phyloP scores from a whole-genome alignment of 2,329 filamentous ascomycete genomes.

The Diaporthe vexans region DNA sequence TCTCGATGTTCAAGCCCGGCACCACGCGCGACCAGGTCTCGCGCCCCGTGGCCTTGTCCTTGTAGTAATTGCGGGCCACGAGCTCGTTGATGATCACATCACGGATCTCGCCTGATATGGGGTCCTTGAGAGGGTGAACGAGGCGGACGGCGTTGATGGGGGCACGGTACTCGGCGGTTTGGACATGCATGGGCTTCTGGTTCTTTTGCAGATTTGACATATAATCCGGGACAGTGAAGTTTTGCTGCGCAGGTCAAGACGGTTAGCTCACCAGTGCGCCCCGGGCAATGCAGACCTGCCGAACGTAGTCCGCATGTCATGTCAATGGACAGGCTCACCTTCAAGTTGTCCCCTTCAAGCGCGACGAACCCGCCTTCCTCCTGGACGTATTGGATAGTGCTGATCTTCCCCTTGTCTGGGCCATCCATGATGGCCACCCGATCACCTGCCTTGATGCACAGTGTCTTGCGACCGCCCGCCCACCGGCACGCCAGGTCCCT shows the following conservation, averaged over 20 bases:
- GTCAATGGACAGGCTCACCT: constrained; percentile 63
- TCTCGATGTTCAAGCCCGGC: constrained; percentile 77
- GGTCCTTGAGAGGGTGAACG: constrained; percentile 80
- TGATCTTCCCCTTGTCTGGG: constrained; percentile 86
- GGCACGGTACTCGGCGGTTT: constrained; percentile 68
- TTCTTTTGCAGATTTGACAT: constrained; percentile 49
- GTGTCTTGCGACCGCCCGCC: constrained; percentile 68
- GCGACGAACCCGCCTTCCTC: constrained; percentile 67
- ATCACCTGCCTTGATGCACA: constrained; percentile 78
- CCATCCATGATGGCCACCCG: constrained; percentile 87
- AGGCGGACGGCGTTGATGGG: constrained; percentile 83
- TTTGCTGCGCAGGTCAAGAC: constrained; percentile 43
- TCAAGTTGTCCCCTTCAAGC: constrained; percentile 71
- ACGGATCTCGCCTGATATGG: constrained; percentile 72
- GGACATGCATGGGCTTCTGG: constrained; percentile 50
- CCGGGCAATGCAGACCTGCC: not conserved
- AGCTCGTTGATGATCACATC: constrained; percentile 86
- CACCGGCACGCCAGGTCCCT: constrained; percentile 60
- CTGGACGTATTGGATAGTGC: constrained; percentile 73
- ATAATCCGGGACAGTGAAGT: constrained; percentile 57
- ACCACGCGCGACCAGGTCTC: constrained; percentile 71
- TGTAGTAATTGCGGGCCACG: constrained; percentile 63
- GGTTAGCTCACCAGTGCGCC: constrained; percentile 15
- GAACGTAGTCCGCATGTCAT: not conserved
- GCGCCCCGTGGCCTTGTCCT: constrained; percentile 64